Base-by-base conservation (phyloP, 805 yeast species). In the Martiniozyma abietophila region DNA sequence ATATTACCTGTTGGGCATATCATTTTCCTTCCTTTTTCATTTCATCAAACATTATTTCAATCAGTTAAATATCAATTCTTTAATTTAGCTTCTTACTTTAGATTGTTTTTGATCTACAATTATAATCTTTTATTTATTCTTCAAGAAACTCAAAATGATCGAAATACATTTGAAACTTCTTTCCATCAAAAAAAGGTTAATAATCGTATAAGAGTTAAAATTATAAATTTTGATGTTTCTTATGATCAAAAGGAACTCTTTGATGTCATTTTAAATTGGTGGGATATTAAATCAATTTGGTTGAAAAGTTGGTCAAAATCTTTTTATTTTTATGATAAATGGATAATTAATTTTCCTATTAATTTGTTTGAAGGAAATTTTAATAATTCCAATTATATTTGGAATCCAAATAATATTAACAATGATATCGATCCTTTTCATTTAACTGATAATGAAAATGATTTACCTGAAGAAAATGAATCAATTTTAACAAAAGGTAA, bases 271-370 rank as follows among this genome's bases (percentile, higher is more conserved):
- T 31, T 32, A 3, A 34, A 19, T 4, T 8, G 47, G 6, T 21
- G 18, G 4, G 52, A 53, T 5, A n/a, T 41, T 5, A 9, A n/a
- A 6, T 50, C 44, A 18, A 24, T 49, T 3, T 56, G 62, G 60
- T 29, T 44, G 8, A 46, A 59, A 36, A 46, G 67, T 3, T 56
- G 61, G 58, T 30, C 44, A 10, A 44, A 60, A 35, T 46, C 68
- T 1, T 64, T 54, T 29, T 65, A 64, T 40, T 48, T 59, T 26
- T 56, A 58, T 40, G 65, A 64, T 39, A 43, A 66, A 30, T 61
- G 61, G 35, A 31, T 62, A 5, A 39, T 56, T 7, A 63, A 65
- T 41, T 51, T 59, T 9, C 65, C 64, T 0, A 12, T 34, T 6
- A 16, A 24, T 10, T 12, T 39, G 4, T 10, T 34, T 9, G 33